Conservation (phyloP, 345 rosid species). For the Durio zibethinus region DNA sequence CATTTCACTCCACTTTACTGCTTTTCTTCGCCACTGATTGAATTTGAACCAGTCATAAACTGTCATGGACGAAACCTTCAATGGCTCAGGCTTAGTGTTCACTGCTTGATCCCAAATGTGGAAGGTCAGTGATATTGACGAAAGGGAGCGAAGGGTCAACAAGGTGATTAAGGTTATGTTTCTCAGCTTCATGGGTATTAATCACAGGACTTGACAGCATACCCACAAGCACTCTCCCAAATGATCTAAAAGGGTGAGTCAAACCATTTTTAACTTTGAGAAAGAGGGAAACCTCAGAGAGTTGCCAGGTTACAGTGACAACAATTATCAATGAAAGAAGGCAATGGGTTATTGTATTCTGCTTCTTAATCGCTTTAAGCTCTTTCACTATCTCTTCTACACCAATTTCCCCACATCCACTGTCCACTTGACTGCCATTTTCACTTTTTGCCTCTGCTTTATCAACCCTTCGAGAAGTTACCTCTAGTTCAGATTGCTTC, state of each 20-base stretch:
- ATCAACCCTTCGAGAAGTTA: conserved; percentile 14
- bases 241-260: conserved; percentile 59
- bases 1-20: background rate
- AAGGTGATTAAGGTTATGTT: conserved; percentile 9
- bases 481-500: conserved; percentile 10
- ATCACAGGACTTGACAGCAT: conserved; percentile 27
- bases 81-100: conserved; percentile 14
- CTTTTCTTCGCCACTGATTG: background rate
- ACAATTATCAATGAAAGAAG: conserved; percentile 65
- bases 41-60: background rate
- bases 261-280: conserved; percentile 53
- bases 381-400: conserved; percentile 55
- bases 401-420: conserved; percentile 1
- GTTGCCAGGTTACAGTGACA: conserved; percentile 69
- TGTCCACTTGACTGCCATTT: background rate
- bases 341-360: conserved; percentile 64
- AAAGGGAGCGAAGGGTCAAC: conserved; percentile 18
- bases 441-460: background rate
- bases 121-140: conserved; percentile 44
- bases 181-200: conserved; percentile 5
- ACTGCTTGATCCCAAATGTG: conserved; percentile 31
- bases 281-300: conserved; percentile 67
- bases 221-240: conserved; percentile 45
- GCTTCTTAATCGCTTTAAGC: conserved; percentile 55
- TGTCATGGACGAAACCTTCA: background rate